These are phyloP conservation scores for Jaapia argillacea DNA, from an alignment of 768 basidiomycete genomes.

Conservation along the genomic window DNA sequence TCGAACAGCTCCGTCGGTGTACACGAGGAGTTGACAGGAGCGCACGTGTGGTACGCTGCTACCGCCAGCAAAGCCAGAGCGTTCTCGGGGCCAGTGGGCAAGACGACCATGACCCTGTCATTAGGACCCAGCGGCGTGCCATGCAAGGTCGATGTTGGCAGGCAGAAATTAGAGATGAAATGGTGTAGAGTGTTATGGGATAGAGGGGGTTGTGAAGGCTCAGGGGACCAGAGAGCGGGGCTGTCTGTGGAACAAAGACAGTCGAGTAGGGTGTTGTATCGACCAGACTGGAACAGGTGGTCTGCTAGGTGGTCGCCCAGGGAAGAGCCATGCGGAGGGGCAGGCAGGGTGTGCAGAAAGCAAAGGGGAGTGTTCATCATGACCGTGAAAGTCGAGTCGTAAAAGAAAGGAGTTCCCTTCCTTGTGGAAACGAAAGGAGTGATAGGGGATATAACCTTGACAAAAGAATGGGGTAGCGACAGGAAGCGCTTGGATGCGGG, in stretches of 20 bases:
- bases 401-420: too few relatives aligned
- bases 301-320: slow-evolving; percentile 29
- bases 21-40: slow-evolving; percentile 36
- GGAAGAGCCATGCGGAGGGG: slow-evolving; percentile 17
- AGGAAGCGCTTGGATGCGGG: too few relatives aligned
- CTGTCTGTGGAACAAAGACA: slow-evolving; percentile 24
- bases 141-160: slow-evolving; percentile 22
- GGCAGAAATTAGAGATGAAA: slow-evolving; percentile 28
- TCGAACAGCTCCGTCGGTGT: slow-evolving; percentile 33
- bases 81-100: slow-evolving; percentile 36
- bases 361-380: slow-evolving; percentile 6
- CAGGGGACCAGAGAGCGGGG: slow-evolving; percentile 31
- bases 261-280: slow-evolving; percentile 27
- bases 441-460: too few relatives aligned
- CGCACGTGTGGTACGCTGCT: slow-evolving; percentile 33
- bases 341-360: slow-evolving; percentile 19
- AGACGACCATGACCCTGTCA: slow-evolving; percentile 34
- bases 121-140: slow-evolving; percentile 27
- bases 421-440: too few relatives aligned
- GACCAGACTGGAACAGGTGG: slow-evolving; percentile 19
- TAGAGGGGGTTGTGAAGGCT: slow-evolving; percentile 24
- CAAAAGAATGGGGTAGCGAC: too few relatives aligned
- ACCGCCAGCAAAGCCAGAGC: slow-evolving; percentile 36
- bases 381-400: background rate
- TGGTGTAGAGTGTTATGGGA: slow-evolving; percentile 23